These are phyloP conservation scores for Leccinellum luteum DNA, from an alignment of 768 basidiomycete species.

Conservation along the genomic window DNA sequence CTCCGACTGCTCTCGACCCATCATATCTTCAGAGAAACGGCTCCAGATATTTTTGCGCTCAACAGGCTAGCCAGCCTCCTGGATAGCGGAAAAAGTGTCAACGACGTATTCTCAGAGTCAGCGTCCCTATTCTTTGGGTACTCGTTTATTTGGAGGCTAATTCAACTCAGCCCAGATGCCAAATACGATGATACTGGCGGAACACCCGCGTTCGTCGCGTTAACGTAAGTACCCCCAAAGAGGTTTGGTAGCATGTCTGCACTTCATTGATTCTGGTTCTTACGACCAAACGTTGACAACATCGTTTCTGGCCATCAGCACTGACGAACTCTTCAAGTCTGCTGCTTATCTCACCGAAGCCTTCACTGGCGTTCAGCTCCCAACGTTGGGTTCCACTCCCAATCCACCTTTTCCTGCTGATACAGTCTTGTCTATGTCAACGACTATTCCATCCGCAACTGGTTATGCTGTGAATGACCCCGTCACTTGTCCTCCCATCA, in stretches of 20 bases:
- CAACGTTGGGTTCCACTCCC: slow-evolving; percentile 1
- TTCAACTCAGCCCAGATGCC: slow-evolving; percentile 44
- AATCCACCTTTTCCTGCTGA: slow-evolving; percentile 12
- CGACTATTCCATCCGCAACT: background rate
- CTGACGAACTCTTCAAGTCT: slow-evolving; percentile 76
- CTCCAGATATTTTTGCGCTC: slow-evolving; percentile 68
- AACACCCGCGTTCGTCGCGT: slow-evolving; percentile 65
- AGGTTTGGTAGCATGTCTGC: background rate
- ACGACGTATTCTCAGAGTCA: slow-evolving; percentile 49
- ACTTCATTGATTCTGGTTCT: background rate
- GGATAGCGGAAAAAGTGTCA: slow-evolving; percentile 60
- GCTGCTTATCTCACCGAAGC: slow-evolving; percentile 75
- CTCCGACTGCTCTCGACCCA: slow-evolving; percentile 77
- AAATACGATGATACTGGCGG: slow-evolving; percentile 70
- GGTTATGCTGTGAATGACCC: background rate
- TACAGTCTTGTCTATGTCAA: background rate
- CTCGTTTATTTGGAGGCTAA: slow-evolving; percentile 1
- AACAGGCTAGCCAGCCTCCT: slow-evolving; percentile 69
- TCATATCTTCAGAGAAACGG: slow-evolving; percentile 67
- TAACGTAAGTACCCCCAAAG: slow-evolving; percentile 48
- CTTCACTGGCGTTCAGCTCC: slow-evolving; percentile 36
- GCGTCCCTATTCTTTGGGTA: slow-evolving; percentile 3
- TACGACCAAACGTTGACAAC: slow-evolving; percentile 1
- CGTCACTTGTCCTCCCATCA: background rate
- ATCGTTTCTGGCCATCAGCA: slow-evolving; percentile 36